Base-by-base conservation (phyloP, 306 rosid species). In the Cucurbita ficifolia region DNA sequence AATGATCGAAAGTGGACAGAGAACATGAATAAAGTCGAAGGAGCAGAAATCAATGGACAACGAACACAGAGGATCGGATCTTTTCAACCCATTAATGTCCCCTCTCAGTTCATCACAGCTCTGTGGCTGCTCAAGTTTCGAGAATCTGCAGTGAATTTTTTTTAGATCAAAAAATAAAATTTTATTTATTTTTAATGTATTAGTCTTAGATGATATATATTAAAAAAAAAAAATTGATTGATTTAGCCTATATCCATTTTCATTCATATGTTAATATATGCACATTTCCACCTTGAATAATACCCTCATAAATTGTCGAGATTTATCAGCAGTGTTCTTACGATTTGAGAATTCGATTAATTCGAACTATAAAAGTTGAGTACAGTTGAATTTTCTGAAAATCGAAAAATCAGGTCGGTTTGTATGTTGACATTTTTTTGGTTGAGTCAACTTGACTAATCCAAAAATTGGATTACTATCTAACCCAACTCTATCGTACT, bases 1-100 rank as follows among this genome's bases (percentile, higher is more conserved):
- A 68, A 21, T 54, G 21, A 22, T 22, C 13, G 21, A 18, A 68
- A 68, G 73, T 68, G 39, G 73, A 45, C 53, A 68, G 54, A 46
- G 73, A 68, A 68, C 67, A 80, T 70, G 75, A 56, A 78, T 75
- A 81, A 82, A 79, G 97, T 88, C 82, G 14, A 40, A 40, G 24
- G 1, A 40, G 14, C n/a, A 12, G 29, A 69, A 69, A 69, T 48
- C 43, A 48, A 69, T 29, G 74, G 74, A 69, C 57, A 16, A 69
- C 10, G 73, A 24, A 46, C 73, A 45, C 73, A 69, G 21, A 68
- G 73, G 56, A 68, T 68, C 70, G 33, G 70, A 63, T 63, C 51
- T 63, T 63, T 58, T 29, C 45, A 39, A 63, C 33, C 40, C 51
- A 63, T 63, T 18, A 63, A 63, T 45, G 68, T 61, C 36, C 68